Evolutionary conservation across 257 asterid species (phyloP).

Genomic region (Jacaranda copaia): DNA sequence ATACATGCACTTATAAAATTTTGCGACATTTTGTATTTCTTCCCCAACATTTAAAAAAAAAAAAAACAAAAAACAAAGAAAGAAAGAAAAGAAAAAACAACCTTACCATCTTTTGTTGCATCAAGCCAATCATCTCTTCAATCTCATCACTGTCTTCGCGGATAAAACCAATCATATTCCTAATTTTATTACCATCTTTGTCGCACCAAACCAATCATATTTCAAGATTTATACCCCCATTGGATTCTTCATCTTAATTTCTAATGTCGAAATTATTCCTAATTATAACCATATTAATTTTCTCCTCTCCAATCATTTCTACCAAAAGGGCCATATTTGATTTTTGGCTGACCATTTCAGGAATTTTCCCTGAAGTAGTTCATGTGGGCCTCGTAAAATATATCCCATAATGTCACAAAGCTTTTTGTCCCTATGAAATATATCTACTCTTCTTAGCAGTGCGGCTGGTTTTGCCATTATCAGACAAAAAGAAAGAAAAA

Average conservation of each 20-base stretch:
- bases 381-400: constrained; percentile 32
- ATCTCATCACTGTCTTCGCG: background rate
- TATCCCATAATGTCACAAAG: constrained; percentile 11
- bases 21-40: too few species aligned
- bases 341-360: background rate
- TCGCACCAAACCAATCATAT: constrained; percentile 27
- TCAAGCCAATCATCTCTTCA: background rate
- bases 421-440: constrained; percentile 28
- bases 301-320: constrained; percentile 14
- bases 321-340: constrained; percentile 5
- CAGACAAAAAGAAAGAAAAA: background rate
- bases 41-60: too few species aligned
- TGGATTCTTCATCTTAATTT: constrained; percentile 36
- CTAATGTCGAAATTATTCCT: background rate
- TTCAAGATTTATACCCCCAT: constrained; percentile 22
- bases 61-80: too few species aligned
- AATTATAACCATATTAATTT: background rate
- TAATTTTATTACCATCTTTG: constrained; percentile 15
- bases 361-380: background rate
- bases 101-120: background rate
- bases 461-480: background rate
- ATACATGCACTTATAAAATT: too few species aligned
- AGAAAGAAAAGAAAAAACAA: too few species aligned
- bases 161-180: constrained; percentile 26
- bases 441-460: background rate